phyloP scores from a whole-genome alignment of 768 basidiomycete genomes.

The Tylopilus felleus region DNA sequence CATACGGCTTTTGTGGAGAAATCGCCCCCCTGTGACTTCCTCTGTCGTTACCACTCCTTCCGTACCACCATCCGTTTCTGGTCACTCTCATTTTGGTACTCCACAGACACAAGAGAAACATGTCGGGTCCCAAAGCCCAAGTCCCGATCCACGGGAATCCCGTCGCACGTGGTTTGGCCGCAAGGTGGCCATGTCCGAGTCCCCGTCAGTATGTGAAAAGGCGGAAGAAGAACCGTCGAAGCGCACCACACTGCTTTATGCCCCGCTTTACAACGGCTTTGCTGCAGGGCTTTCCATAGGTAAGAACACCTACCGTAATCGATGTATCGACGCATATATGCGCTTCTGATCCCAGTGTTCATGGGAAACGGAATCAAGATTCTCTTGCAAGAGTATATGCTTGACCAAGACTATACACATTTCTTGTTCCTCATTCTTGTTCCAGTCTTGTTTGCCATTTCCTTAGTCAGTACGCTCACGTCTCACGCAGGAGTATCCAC shows the following conservation, averaged over 20 bases:
- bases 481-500: background rate
- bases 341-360: conserved; percentile 43
- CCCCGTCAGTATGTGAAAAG: conserved; percentile 32
- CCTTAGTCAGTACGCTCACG: conserved; percentile 33
- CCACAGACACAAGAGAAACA: conserved; percentile 16
- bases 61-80: conserved; percentile 35
- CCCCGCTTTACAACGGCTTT: conserved; percentile 27
- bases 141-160: conserved; percentile 27
- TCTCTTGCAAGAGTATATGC: conserved; percentile 50
- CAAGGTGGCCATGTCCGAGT: conserved; percentile 41
- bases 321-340: background rate
- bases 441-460: conserved; percentile 45
- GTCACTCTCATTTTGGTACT: conserved; percentile 33
- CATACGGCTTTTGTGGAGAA: conserved; percentile 54
- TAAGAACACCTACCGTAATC: background rate
- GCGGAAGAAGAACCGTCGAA: conserved; percentile 7
- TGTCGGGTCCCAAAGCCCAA: conserved; percentile 13
- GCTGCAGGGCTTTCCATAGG: conserved; percentile 27
- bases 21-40: conserved; percentile 24
- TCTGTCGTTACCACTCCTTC: conserved; percentile 28
- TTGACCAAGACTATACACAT: conserved; percentile 45
- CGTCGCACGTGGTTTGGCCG: conserved; percentile 62
- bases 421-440: conserved; percentile 38
- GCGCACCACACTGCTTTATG: conserved; percentile 24
- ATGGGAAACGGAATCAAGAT: conserved; percentile 62